Evolutionary conservation across 768 basidiomycete species (phyloP).

Genomic region (Lactifluus hygrophoroides): DNA sequence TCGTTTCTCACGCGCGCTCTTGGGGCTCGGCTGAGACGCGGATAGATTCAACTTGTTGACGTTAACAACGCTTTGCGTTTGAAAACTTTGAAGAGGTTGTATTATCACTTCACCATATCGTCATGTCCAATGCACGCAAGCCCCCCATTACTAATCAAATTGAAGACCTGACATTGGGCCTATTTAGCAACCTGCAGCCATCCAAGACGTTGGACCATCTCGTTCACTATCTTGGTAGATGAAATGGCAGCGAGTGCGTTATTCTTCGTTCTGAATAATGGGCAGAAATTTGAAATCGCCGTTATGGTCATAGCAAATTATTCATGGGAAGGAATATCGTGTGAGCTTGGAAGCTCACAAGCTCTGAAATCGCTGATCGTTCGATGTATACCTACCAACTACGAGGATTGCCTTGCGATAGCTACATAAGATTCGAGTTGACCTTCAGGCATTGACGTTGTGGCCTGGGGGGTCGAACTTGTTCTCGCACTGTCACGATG

Average conservation of each 20-base stretch:
- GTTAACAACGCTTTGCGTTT: too few relatives aligned
- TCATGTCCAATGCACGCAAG: constrained; percentile 47
- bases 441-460: too few relatives aligned
- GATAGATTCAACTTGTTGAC: too few relatives aligned
- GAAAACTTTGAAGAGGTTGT: background rate
- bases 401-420: too few relatives aligned
- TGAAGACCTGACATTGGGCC: constrained; percentile 58
- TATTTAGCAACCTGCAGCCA: constrained; percentile 47
- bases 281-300: background rate
- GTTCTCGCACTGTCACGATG: too few relatives aligned
- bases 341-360: too few relatives aligned
- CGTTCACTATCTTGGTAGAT: constrained; percentile 68
- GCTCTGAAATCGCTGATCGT: too few relatives aligned
- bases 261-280: constrained; percentile 11
- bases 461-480: too few relatives aligned
- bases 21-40: too few relatives aligned
- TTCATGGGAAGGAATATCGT: constrained; percentile 45
- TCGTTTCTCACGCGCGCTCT: constrained; percentile 28
- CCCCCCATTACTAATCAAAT: constrained; percentile 40
- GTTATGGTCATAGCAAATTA: constrained; percentile 46
- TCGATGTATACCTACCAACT: too few relatives aligned
- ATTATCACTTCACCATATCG: background rate
- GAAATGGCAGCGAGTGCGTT: constrained; percentile 82
- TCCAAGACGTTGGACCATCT: constrained; percentile 65
- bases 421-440: too few relatives aligned